Conservation (phyloP, 768 basidiomycete species). For the Lactarius psammicola region DNA sequence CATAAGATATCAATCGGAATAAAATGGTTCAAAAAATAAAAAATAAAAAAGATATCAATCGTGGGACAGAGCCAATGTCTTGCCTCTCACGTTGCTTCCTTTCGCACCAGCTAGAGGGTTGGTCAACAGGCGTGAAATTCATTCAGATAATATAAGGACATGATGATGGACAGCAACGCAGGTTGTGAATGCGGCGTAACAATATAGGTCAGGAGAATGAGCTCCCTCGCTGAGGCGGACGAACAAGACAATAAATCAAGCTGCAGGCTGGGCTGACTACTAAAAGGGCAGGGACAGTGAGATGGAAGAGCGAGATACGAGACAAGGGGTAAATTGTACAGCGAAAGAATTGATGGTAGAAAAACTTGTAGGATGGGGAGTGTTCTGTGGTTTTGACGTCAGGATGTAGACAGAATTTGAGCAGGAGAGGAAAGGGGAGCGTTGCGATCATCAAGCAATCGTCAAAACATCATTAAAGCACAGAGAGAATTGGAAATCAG, state of each 20-base stretch:
- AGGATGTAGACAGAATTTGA: conserved; percentile 12
- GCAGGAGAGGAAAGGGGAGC: neutral
- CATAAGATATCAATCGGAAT: neutral
- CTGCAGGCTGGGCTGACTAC: conserved; percentile 34
- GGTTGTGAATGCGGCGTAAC: conserved; percentile 27
- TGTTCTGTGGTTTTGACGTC: conserved; percentile 20
- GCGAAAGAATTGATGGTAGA: conserved; percentile 20
- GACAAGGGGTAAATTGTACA: conserved; percentile 24
- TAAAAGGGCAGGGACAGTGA: conserved; percentile 33
- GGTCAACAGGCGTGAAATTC: conserved; percentile 15
- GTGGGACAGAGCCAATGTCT: neutral
- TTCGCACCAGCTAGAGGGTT: neutral
- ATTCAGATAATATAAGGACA: conserved; percentile 38
- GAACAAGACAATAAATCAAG: conserved; percentile 40
- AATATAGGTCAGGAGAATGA: conserved; percentile 29
- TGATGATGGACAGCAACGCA: conserved; percentile 29
- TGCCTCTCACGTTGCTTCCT: neutral
- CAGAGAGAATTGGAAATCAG: conserved; percentile 1
- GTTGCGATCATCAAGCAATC: conserved; percentile 23
- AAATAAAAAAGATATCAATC: neutral
- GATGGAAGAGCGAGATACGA: conserved; percentile 29
- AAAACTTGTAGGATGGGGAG: conserved; percentile 19
- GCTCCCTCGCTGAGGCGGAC: conserved; percentile 27
- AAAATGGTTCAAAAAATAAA: no score
- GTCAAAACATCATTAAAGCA: conserved; percentile 24